phyloP scores from a whole-genome alignment of 768 basidiomycete genomes.

The Agrocybe pediades region DNA sequence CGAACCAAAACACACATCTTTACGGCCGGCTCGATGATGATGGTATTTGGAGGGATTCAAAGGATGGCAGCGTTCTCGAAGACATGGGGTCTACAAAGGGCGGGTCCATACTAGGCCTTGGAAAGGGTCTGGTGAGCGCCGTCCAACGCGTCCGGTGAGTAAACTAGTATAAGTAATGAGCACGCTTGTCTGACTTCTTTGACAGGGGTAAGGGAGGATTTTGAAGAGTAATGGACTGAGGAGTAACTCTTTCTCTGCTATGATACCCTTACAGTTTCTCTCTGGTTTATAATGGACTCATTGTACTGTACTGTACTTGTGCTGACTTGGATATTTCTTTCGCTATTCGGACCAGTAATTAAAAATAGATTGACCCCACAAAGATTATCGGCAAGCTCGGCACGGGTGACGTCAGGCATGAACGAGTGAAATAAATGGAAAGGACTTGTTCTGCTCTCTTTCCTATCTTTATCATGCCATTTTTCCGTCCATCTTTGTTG shows the following conservation, averaged over 20 bases:
- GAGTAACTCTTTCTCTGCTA: too few species aligned
- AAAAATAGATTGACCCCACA: too few species aligned
- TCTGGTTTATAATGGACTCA: too few species aligned
- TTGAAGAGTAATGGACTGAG: too few species aligned
- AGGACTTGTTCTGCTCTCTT: not conserved
- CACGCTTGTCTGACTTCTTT: not conserved
- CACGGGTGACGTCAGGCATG: not conserved
- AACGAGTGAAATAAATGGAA: not conserved
- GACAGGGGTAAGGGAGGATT: constrained; percentile 11
- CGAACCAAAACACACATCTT: constrained; percentile 13
- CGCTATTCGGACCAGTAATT: too few species aligned
- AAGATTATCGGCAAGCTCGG: too few species aligned
- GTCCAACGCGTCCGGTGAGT: constrained; percentile 12
- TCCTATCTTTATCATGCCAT: not conserved
- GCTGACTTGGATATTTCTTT: too few species aligned
- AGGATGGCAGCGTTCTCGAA: constrained; percentile 12
- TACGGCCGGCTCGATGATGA: constrained; percentile 10
- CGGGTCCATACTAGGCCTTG: constrained; percentile 1
- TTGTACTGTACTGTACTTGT: too few species aligned
- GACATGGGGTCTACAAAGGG: constrained; percentile 10
- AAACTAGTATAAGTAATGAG: not conserved
- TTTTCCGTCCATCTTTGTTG: not conserved
- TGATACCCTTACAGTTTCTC: too few species aligned
- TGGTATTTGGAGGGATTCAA: constrained; percentile 12
- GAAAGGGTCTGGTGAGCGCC: constrained; percentile 9